A percentile compares a stretch with the other conserved stretches of the same genome.
phyloP scores from a whole-genome alignment of 2,329 filamentous ascomycete genomes.

The Tolypocladium sp. region DNA sequence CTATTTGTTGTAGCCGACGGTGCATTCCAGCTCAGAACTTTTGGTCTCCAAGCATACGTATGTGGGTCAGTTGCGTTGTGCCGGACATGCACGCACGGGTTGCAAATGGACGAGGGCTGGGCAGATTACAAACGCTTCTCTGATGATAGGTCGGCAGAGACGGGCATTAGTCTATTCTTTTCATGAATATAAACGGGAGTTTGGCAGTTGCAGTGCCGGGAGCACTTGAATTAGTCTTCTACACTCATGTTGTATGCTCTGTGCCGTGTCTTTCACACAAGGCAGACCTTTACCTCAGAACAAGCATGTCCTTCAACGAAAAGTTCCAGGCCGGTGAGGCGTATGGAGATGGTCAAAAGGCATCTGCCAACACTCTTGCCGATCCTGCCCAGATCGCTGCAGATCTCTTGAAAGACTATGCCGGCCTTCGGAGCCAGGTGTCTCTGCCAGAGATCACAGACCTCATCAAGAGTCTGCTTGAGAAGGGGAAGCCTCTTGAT shows the following conservation, averaged over 20 bases:
- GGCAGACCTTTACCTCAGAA: not conserved
- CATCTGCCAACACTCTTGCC: conserved; percentile 15
- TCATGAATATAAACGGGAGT: not conserved
- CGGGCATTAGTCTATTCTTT: not conserved
- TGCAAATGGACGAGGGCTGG: too few species aligned
- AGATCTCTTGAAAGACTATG: conserved; percentile 21
- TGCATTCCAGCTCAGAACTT: not conserved
- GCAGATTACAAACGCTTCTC: not conserved
- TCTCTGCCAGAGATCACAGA: conserved; percentile 17
- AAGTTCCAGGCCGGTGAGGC: conserved; percentile 29
- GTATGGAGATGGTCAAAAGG: conserved; percentile 18
- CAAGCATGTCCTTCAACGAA: conserved; percentile 20
- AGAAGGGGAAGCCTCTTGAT: conserved; percentile 43
- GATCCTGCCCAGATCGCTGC: conserved; percentile 23
- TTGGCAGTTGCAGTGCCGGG: too few species aligned
- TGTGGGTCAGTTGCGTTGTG: not conserved
- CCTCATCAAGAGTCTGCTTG: conserved; percentile 20
- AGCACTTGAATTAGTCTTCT: too few species aligned
- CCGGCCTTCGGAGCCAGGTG: conserved; percentile 16
- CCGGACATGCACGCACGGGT: accelerated
- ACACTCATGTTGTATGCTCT: not conserved
- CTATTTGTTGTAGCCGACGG: not conserved
- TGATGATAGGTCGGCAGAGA: too few species aligned
- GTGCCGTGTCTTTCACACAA: not conserved
- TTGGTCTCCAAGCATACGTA: not conserved